Percentiles rank a stretch among this genome's conserved stretches.
Evolutionary conservation across 768 basidiomycete genomes (phyloP).

Genomic region (Leccinum broughii): DNA sequence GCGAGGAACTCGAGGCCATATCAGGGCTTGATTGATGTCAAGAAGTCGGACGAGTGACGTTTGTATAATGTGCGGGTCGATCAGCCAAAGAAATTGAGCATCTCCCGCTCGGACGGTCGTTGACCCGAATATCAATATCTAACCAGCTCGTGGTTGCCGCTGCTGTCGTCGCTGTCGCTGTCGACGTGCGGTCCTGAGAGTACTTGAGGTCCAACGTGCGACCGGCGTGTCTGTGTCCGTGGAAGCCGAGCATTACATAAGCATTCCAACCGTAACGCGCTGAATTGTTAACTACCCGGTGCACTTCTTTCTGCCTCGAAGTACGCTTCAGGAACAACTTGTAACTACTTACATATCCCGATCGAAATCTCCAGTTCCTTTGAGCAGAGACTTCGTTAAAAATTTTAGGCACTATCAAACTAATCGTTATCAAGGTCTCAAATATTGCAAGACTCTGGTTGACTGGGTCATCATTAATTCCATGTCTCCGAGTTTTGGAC

Average conservation of each 20-base stretch:
- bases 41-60: conserved; percentile 11
- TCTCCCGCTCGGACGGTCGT: conserved; percentile 21
- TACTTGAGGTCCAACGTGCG: conserved; percentile 4
- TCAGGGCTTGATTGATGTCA: conserved; percentile 23
- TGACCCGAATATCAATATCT: conserved; percentile 20
- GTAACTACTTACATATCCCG: neutral
- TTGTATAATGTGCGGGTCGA: conserved; percentile 19
- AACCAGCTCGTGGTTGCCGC: conserved; percentile 13
- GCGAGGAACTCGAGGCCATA: conserved; percentile 26
- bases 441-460: no score
- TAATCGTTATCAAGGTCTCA: no score
- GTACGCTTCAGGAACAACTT: no score
- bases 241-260: conserved; percentile 28
- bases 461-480: no score
- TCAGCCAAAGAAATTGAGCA: conserved; percentile 30
- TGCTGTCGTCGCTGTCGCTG: conserved; percentile 3
- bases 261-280: neutral
- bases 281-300: neutral
- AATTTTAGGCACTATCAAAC: no score
- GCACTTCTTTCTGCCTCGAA: no score
- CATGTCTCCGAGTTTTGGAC: no score
- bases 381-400: no score
- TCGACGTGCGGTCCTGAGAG: conserved; percentile 7
- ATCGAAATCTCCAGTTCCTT: neutral
- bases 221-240: neutral